Evolutionary conservation across 2,329 filamentous ascomycete species (phyloP), one percentile per base, ranked within the genome.

Genomic region (Aspergillus ruber): DNA sequence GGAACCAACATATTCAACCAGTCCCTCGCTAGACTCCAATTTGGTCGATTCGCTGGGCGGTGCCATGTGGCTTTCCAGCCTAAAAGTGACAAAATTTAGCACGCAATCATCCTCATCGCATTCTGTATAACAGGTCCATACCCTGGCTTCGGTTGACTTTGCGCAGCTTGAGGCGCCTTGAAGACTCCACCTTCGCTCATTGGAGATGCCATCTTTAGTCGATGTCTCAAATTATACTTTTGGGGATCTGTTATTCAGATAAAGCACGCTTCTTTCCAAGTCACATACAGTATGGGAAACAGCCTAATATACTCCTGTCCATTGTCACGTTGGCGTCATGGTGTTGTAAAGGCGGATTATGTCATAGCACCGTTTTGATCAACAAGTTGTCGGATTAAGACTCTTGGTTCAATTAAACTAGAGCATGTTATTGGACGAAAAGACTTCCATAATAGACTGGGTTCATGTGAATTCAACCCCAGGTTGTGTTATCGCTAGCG

Each of bases 1-100:
- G 1, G 73, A 74, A 0, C 74, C 75, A 20, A 62, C 50, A 58
- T 74, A 74, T 45, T 71, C 67, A 5, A 58, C 42, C 18, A 67
- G 64, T 0, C 47, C 46, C 0, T 48, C 58, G 6, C 46, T 46
- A 1, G 54, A 48, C 32, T 69, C 65, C 5, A 69, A 48, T 25
- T 64, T 67, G 4, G 63, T 65, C 6, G 64, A 46, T 53, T 68
- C 66, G 46, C 65, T 69, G 6, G 62, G 49, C 0, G 62, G 56
- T 21, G 13, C 9, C 43, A 44, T 44, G 18, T 23, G 18, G 20
- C n/a, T 38, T 21, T 44, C 43, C 17, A 44, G 9, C 15, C 43
- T 44, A 20, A 5, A 35, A 13, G 13, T 13, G 15, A 35, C 15
- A 35, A 4, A n/a, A 4, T 15, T 25, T 42, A 42, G 21, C 38